These are phyloP conservation scores for Colletotrichum eremochloae DNA, from an alignment of 2,329 filamentous ascomycete genomes.

Conservation along the genomic window DNA sequence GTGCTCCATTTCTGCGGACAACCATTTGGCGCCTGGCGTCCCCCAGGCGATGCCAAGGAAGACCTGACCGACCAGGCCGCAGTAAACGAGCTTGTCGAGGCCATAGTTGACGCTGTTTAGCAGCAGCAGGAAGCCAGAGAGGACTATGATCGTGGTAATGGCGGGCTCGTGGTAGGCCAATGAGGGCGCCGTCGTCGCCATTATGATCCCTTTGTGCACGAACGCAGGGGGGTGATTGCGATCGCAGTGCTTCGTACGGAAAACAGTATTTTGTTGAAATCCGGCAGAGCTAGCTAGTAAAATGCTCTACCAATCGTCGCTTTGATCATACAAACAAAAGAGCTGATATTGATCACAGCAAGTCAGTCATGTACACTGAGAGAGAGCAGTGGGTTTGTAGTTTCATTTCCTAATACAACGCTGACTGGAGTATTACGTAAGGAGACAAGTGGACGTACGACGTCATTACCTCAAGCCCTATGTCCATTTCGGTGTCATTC, in stretches of 20 bases:
- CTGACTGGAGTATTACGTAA: neutral
- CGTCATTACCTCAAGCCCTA: neutral
- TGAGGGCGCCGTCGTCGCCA: conserved; percentile 44
- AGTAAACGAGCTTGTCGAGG: conserved; percentile 73
- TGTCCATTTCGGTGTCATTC: neutral
- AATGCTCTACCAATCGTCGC: neutral
- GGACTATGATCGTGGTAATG: conserved; percentile 70
- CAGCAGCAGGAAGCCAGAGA: conserved; percentile 72
- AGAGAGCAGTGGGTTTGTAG: neutral
- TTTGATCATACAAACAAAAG: neutral
- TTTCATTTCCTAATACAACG: neutral
- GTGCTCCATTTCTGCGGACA: conserved; percentile 65
- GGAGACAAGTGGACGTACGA: neutral
- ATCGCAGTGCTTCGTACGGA: neutral
- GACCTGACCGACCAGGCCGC: conserved; percentile 79
- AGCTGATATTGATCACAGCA: neutral
- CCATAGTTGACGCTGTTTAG: conserved; percentile 70
- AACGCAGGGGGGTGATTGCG: neutral
- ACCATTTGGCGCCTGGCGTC: conserved; percentile 72
- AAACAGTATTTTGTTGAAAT: neutral
- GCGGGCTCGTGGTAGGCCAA: conserved; percentile 73
- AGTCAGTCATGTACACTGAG: neutral
- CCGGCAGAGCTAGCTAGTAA: neutral
- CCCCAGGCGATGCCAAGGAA: conserved; percentile 79
- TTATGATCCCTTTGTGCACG: conserved; percentile 1